Evolutionary conservation across 306 rosid genomes (phyloP).

Genomic region (Abrus pulchellus): DNA sequence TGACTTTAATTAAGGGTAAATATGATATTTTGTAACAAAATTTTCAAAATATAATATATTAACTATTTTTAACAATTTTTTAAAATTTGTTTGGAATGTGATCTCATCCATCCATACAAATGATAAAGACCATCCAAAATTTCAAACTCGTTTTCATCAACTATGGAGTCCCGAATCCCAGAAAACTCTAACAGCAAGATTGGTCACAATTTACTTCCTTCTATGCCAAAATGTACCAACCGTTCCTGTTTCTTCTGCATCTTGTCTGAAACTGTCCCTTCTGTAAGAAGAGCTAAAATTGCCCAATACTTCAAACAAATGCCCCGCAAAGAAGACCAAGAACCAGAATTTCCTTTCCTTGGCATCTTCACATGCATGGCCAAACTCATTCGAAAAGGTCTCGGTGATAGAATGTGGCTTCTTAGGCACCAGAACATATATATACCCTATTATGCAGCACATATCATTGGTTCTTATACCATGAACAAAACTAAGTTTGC

Average conservation of each 20-base stretch:
- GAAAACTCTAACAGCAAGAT: constrained; percentile 37
- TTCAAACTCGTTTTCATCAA: background rate
- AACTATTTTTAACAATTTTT: too few relatives aligned
- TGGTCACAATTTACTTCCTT: constrained; percentile 25
- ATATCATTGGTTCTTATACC: constrained; percentile 79
- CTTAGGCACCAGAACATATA: constrained; percentile 68
- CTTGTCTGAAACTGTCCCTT: constrained; percentile 63
- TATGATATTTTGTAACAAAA: too few relatives aligned
- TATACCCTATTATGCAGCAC: constrained; percentile 86
- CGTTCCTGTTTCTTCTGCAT: constrained; percentile 74
- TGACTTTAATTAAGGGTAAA: too few relatives aligned
- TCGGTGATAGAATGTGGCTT: constrained; percentile 62
- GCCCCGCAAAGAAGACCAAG: constrained; percentile 63
- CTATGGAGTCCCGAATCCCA: constrained; percentile 52
- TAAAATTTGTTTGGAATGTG: background rate
- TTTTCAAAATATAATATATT: too few relatives aligned
- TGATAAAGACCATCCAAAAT: background rate
- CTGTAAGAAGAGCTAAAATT: constrained; percentile 54
- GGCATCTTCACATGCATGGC: constrained; percentile 79
- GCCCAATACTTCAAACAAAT: constrained; percentile 58
- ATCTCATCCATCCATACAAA: background rate
- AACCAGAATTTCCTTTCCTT: constrained; percentile 73
- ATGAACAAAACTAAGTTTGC: constrained; percentile 66
- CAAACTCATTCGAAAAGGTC: constrained; percentile 65
- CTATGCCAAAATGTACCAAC: constrained; percentile 44